phyloP scores from a whole-genome alignment of 1,139 yeast species.

The Hanseniaspora sp. region DNA sequence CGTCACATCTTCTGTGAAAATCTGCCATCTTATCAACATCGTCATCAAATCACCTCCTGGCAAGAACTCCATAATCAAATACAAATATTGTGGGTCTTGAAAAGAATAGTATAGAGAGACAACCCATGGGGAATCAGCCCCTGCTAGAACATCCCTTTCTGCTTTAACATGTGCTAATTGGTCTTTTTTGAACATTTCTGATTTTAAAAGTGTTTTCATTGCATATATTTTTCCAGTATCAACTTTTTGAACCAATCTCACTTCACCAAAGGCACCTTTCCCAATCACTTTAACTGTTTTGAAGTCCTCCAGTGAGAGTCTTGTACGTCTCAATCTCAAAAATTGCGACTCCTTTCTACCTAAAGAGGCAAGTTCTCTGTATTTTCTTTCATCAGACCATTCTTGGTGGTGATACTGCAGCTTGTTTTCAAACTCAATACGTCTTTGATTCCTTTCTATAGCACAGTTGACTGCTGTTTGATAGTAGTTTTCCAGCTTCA shows the following conservation, averaged over 20 bases:
- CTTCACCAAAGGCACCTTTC: conserved; percentile 82
- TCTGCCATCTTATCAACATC: conserved; percentile 78
- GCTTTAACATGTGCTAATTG: conserved; percentile 79
- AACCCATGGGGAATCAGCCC: conserved; percentile 81
- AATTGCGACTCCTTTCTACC: conserved; percentile 73
- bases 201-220: conserved; percentile 66
- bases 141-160: conserved; percentile 75
- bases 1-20: conserved; percentile 74
- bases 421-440: conserved; percentile 60
- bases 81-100: conserved; percentile 65
- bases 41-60: conserved; percentile 87
- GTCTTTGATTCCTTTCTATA: conserved; percentile 68
- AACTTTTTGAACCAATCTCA: conserved; percentile 65
- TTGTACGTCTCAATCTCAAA: conserved; percentile 61
- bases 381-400: conserved; percentile 61
- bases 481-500: conserved; percentile 61
- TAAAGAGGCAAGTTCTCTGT: conserved; percentile 56
- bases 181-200: conserved; percentile 75
- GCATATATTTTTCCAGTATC: conserved; percentile 80
- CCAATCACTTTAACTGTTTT: conserved; percentile 73
- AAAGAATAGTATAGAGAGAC: conserved; percentile 71
- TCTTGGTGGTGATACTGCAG: conserved; percentile 44
- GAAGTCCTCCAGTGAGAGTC: conserved; percentile 62
- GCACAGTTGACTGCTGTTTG: conserved; percentile 72
- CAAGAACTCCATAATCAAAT: conserved; percentile 70